Percentiles rank a stretch among this genome's conserved stretches.
Evolutionary conservation across 2,329 filamentous ascomycete genomes (phyloP).

Genomic region (Pseudocercospora fuligena): DNA sequence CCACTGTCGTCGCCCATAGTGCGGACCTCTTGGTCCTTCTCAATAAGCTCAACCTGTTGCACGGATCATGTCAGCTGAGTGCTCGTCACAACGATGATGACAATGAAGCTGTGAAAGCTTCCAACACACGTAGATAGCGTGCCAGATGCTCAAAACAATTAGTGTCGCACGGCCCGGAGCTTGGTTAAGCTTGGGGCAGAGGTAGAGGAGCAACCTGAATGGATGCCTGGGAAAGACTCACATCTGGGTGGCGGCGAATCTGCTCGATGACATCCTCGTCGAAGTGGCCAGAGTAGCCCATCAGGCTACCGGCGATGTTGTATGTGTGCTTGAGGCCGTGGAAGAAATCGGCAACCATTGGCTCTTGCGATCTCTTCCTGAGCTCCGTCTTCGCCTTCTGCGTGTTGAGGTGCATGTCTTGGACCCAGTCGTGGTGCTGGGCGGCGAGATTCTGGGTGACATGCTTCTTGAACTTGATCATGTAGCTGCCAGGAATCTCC

Average conservation of each 20-base stretch:
- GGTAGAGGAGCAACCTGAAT: slow-evolving; percentile 13
- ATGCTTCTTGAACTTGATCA: slow-evolving; percentile 98
- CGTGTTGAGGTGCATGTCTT: slow-evolving; percentile 75
- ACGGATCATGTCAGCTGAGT: slow-evolving; percentile 10
- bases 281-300: slow-evolving; percentile 96
- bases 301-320: slow-evolving; percentile 81
- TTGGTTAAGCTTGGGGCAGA: not conserved
- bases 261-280: slow-evolving; percentile 90
- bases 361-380: slow-evolving; percentile 81
- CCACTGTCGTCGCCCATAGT: slow-evolving; percentile 62
- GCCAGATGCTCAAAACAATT: slow-evolving; percentile 2
- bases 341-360: slow-evolving; percentile 71
- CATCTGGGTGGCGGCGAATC: slow-evolving; percentile 93
- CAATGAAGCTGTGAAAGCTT: not conserved
- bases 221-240: slow-evolving; percentile 62
- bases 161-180: not conserved
- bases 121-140: not conserved
- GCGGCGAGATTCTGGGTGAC: slow-evolving; percentile 72
- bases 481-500: slow-evolving; percentile 90
- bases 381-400: slow-evolving; percentile 80
- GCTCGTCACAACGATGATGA: not conserved
- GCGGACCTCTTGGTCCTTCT: slow-evolving; percentile 91
- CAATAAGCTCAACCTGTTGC: slow-evolving; percentile 87
- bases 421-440: slow-evolving; percentile 88
- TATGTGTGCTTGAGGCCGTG: slow-evolving; percentile 94